Base-by-base conservation (phyloP, 306 rosid species). In the Begonia peltatifolia region DNA sequence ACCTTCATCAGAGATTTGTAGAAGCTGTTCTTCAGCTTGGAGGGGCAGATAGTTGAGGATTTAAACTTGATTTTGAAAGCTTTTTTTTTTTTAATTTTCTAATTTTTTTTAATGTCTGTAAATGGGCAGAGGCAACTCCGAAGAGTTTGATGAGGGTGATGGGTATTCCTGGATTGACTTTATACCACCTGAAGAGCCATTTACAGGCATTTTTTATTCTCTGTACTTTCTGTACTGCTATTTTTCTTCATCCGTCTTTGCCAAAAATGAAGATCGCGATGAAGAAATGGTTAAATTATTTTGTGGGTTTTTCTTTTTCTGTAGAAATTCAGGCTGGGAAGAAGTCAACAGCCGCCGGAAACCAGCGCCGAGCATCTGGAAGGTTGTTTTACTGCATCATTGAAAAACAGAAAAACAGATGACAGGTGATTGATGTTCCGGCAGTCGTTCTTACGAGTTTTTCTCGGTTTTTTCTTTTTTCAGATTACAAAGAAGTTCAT, bases 151-250 rank as follows among this genome's bases (percentile, higher is more conserved):
- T 77, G 99, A 81, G 89, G 56, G 66, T 72, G 66, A 81, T 92
- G 99, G 89, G 84, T 42, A 73, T 92, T 72, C 79, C 84, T 60
- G 96, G 99, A 43, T 86, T 92, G 25, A 92, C 93, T 69, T 67
- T 92, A 64, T 87, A 87, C 81, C 99, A 92, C 63, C 73, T 92
- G 16, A 92, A 92, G 93, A 92, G 99, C 78, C 99, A 92, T 76
- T 87, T 92, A 58, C 99, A 92, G 94, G 99, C 57, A 50, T 68
- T 49, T 68, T 71, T 60, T 22, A 30, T 50, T 16, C 12, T 50
- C 12, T 18, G 11, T 20, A 44, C 22, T 25, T 13, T 65, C 41
- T 35, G 12, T n/a, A 49, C 60, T 52, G 50, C 23, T 4, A 52
- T 25, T 14, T 49, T 36, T 11, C 10, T 25, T 52, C 42, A 42